Conservation (phyloP, 2,329 filamentous ascomycete species). For the Epichloe glyceriae region DNA sequence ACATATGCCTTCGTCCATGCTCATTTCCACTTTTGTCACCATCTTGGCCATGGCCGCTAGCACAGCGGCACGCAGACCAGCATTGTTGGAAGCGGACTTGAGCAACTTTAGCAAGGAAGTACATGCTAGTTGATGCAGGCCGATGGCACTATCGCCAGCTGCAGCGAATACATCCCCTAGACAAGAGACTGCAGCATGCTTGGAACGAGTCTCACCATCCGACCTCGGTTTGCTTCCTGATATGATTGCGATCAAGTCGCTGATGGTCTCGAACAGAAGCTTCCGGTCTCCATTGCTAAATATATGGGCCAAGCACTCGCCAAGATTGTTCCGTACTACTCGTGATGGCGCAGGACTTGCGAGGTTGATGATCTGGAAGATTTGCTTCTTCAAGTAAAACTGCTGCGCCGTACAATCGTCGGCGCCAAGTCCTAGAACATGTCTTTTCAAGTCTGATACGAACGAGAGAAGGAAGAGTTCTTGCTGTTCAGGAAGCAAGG, state of each 20-base stretch:
- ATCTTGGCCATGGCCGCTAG: constrained; percentile 68
- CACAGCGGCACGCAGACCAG: constrained; percentile 67
- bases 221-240: constrained; percentile 58
- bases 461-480: constrained; percentile 88
- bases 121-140: constrained; percentile 63
- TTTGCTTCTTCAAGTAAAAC: constrained; percentile 81
- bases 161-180: constrained; percentile 79
- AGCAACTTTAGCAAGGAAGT: constrained; percentile 63
- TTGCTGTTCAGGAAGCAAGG: constrained; percentile 86
- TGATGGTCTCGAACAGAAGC: constrained; percentile 86
- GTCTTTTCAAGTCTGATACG: constrained; percentile 66
- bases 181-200: constrained; percentile 79
- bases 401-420: constrained; percentile 83
- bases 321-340: constrained; percentile 81
- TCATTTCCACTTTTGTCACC: constrained; percentile 57
- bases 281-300: constrained; percentile 81
- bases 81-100: constrained; percentile 67
- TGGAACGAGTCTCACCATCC: constrained; percentile 65
- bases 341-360: constrained; percentile 73
- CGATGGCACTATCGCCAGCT: constrained; percentile 88
- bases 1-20: constrained; percentile 73
- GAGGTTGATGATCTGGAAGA: constrained; percentile 85
- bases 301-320: constrained; percentile 69
- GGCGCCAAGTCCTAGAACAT: constrained; percentile 60
- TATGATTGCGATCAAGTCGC: constrained; percentile 66